Percentiles rank a stretch among this genome's conserved stretches.
Conservation (phyloP, 192 early-diverging fungal species). For the Obelidium mucronatum region DNA sequence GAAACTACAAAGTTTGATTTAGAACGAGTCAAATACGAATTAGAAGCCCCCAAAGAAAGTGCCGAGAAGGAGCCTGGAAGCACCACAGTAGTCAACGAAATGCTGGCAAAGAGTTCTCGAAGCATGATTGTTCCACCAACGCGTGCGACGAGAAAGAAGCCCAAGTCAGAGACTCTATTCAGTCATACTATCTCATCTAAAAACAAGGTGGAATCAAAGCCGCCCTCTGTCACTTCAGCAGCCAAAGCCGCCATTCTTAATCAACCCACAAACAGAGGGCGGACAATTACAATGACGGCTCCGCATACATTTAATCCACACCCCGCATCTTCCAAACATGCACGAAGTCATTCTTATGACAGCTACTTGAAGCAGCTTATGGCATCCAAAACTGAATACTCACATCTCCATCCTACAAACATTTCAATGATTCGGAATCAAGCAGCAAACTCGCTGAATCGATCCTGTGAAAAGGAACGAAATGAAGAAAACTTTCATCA, state of each 20-base stretch:
- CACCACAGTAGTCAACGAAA: neutral
- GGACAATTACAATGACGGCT: neutral
- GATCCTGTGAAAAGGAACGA: neutral
- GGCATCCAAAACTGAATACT: neutral
- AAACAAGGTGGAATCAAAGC: neutral
- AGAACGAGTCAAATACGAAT: too few species aligned
- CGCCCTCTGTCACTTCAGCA: neutral
- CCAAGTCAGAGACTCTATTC: neutral
- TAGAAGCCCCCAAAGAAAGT: too few species aligned
- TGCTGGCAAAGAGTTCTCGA: neutral
- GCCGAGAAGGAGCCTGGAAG: neutral
- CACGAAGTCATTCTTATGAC: conserved; percentile 14
- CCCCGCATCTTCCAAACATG: conserved; percentile 1
- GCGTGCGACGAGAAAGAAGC: neutral
- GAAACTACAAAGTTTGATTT: too few species aligned
- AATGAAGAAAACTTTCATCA: neutral
- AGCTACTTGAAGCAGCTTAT: neutral
- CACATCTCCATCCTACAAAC: neutral
- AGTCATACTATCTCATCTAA: neutral
- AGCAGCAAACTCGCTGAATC: neutral
- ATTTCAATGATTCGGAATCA: neutral
- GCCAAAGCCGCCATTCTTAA: neutral
- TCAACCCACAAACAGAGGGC: neutral
- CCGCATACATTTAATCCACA: neutral
- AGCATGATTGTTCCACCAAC: neutral